phyloP scores from a whole-genome alignment of 768 basidiomycete genomes.

The Boletellus ananiceps region DNA sequence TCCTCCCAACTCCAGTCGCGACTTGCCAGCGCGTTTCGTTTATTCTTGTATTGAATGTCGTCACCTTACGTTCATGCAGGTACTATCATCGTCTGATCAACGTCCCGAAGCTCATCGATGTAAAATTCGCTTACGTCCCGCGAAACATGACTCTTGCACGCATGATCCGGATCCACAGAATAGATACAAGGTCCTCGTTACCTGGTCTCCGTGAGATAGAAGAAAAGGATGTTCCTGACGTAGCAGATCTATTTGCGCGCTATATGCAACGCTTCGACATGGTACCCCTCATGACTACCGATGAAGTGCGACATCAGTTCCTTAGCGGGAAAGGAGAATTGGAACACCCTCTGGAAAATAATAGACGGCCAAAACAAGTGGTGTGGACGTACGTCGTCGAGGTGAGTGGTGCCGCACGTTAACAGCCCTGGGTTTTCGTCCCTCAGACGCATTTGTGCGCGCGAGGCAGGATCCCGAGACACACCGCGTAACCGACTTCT shows the following conservation, averaged over 20 bases:
- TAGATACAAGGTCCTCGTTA: slow-evolving; percentile 48
- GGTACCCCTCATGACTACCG: slow-evolving; percentile 64
- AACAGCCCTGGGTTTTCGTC: not conserved
- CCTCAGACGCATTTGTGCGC: slow-evolving; percentile 1
- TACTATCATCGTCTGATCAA: slow-evolving; percentile 93
- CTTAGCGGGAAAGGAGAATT: slow-evolving; percentile 70
- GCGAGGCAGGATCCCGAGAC: slow-evolving; percentile 67
- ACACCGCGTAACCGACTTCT: slow-evolving; percentile 86
- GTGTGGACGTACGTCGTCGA: slow-evolving; percentile 97
- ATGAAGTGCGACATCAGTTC: slow-evolving; percentile 85
- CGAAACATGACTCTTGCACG: slow-evolving; percentile 87
- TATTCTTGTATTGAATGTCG: not conserved
- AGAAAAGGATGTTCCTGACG: slow-evolving; percentile 66
- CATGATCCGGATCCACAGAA: slow-evolving; percentile 72
- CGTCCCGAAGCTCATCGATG: slow-evolving; percentile 85
- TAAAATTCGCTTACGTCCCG: slow-evolving; percentile 85
- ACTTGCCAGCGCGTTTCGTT: slow-evolving; percentile 61
- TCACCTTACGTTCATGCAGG: slow-evolving; percentile 35
- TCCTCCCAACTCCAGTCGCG: slow-evolving; percentile 90
- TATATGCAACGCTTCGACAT: slow-evolving; percentile 89
- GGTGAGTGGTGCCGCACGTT: slow-evolving; percentile 40
- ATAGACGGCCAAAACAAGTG: slow-evolving; percentile 72
- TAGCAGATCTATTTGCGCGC: slow-evolving; percentile 62
- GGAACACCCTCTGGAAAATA: slow-evolving; percentile 34
- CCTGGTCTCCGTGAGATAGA: slow-evolving; percentile 86